Evolutionary conservation across 441 rosid genomes (phyloP).

Genomic region (Aquilaria agallochum): DNA sequence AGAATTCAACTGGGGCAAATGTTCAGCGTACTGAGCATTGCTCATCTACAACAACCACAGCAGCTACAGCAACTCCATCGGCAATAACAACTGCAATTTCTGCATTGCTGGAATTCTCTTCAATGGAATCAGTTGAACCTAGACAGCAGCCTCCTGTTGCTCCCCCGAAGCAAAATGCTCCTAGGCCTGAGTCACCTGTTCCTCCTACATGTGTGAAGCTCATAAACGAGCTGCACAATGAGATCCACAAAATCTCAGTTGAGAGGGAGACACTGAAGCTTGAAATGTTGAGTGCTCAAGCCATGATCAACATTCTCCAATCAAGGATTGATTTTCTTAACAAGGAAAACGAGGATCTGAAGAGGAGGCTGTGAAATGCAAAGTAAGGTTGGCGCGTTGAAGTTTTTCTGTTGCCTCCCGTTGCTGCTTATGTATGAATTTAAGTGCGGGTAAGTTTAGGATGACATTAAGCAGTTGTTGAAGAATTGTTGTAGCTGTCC

Average conservation of each 20-base stretch:
- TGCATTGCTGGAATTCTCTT: constrained; percentile 71
- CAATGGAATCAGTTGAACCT: constrained; percentile 53
- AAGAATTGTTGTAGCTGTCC: constrained; percentile 9
- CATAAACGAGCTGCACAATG: constrained; percentile 56
- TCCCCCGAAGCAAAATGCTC: constrained; percentile 24
- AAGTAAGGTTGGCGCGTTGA: neutral
- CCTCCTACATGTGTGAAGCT: constrained; percentile 49
- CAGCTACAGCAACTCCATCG: constrained; percentile 31
- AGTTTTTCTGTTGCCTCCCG: neutral
- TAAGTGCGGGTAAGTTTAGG: constrained; percentile 7
- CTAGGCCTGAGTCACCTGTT: constrained; percentile 31
- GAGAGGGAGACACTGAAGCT: constrained; percentile 77
- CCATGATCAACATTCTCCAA: constrained; percentile 78
- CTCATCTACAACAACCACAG: constrained; percentile 59
- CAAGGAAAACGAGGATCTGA: constrained; percentile 74
- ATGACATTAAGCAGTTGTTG: constrained; percentile 8
- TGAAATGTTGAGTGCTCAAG: constrained; percentile 78
- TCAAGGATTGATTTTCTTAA: constrained; percentile 54
- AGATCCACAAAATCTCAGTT: constrained; percentile 63
- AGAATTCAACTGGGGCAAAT: constrained; percentile 51
- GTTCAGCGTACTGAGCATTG: constrained; percentile 38
- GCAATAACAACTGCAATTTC: constrained; percentile 67
- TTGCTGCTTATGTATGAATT: neutral
- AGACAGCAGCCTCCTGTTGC: constrained; percentile 31
- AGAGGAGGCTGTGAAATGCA: constrained; percentile 23